Base-by-base conservation (phyloP, 352 stramenopile species). In the Pythium folliculosum region DNA sequence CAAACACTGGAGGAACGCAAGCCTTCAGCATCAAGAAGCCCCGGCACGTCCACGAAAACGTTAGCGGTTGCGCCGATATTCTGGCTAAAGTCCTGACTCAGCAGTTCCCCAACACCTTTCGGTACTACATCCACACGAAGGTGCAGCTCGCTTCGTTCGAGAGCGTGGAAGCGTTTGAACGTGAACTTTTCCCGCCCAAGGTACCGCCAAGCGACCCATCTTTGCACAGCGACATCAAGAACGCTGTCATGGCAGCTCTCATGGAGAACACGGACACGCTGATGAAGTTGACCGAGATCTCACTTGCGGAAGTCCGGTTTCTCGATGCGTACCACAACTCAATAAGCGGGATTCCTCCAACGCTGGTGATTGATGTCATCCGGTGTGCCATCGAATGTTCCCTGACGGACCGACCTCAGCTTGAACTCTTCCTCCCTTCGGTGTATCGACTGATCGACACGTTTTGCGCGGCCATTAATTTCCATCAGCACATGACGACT, bases 51-150 rank as follows among this genome's bases (percentile, higher is more conserved):
- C 81, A 91, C 66, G 67, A 72, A 35, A 78, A 72, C 16, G 78
- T 92, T 52, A 91, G 70, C 38, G 81, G 77, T n/a, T 91, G 84
- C 48, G 77, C 78, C 13, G 82, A 88, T 27, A 82, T 92, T n/a
- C 63, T 92, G 37, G 62, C 67, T 6, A 91, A 90, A 35, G 80
- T 90, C 7, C 60, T 91, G 19, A 81, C 80, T 12, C 79, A 88
- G 50, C 72, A 90, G 65, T 90, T 90, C 23, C 84, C 84, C 1
- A 91, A 93, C 58, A 93, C 84, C 22, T 91, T 91, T 59, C 75
- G 80, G 19, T 93, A 90, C 48, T 90, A 81, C 54, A 86, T 88
- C 22, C 82, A 91, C 52, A 78, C 78, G 2, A 86, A 77, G 38
- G 67, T 90, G 38, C 84, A 91, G 52, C 40, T 93, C 10, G 77